Conservation (phyloP, 2,329 filamentous ascomycete genomes). For the Lasiodiplodia sp. region DNA sequence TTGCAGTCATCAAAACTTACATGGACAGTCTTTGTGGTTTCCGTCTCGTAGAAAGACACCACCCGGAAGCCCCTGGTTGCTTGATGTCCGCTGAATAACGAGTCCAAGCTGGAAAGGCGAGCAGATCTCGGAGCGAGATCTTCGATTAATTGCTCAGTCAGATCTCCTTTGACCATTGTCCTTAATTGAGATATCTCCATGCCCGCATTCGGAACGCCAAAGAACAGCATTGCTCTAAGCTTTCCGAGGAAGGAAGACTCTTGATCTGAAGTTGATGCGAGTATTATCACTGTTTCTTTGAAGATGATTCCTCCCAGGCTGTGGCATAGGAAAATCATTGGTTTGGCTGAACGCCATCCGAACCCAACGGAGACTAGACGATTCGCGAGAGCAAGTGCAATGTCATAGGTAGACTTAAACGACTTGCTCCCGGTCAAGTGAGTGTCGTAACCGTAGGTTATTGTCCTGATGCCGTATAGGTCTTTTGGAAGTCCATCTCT, state of each 20-base stretch:
- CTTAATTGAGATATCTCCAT: neutral
- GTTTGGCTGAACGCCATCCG: neutral
- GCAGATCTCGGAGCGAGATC: neutral
- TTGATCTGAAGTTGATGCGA: neutral
- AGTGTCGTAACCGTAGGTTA: constrained; percentile 11
- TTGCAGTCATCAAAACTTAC: neutral
- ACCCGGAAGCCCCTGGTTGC: neutral
- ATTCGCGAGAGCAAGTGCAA: neutral
- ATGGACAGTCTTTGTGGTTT: neutral
- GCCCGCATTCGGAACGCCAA: neutral
- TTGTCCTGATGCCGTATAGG: neutral
- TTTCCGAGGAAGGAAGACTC: neutral
- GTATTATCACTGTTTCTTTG: neutral
- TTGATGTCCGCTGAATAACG: neutral
- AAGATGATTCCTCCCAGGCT: constrained; percentile 4
- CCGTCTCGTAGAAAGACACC: constrained; percentile 1
- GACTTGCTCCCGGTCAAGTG: neutral
- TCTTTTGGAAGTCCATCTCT: neutral
- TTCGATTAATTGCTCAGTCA: neutral
- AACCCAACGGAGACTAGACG: neutral
- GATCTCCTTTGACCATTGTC: neutral
- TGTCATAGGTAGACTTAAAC: neutral
- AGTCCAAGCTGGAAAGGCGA: neutral
- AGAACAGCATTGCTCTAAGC: neutral
- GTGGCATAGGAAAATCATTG: neutral